Conservation (phyloP, 129 eudicot species). For the Oenanthe sinensis region DNA sequence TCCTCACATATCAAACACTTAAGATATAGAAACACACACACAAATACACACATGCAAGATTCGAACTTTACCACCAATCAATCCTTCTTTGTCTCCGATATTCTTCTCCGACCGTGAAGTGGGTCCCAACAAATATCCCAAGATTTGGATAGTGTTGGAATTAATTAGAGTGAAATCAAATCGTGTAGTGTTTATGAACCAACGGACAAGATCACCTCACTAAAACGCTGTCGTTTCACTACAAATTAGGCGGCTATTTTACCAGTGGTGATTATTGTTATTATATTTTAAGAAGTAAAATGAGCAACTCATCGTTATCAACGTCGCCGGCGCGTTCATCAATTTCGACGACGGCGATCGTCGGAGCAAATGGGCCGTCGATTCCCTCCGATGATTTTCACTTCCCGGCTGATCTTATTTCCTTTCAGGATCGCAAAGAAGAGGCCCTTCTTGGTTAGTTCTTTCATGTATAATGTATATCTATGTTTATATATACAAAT, state of each 20-base stretch:
- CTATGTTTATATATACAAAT: background rate
- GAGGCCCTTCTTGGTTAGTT: constrained; percentile 49
- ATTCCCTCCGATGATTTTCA: constrained; percentile 40
- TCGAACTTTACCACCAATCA: background rate
- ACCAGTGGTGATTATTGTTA: background rate
- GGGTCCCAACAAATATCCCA: background rate
- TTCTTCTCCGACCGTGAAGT: background rate
- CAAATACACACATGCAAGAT: background rate
- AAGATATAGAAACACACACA: too few relatives aligned
- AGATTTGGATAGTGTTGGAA: too few relatives aligned
- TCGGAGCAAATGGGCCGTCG: constrained; percentile 29
- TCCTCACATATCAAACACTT: background rate
- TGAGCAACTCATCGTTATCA: constrained; percentile 59
- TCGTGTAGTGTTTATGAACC: background rate
- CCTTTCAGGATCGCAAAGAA: constrained; percentile 65
- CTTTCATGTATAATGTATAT: background rate
- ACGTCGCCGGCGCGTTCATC: constrained; percentile 71
- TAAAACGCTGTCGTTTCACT: background rate
- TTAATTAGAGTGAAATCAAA: too few relatives aligned
- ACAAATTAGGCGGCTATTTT: background rate
- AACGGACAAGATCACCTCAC: background rate
- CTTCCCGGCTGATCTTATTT: constrained; percentile 46
- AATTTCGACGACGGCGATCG: constrained; percentile 51
- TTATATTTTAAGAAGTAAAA: background rate
- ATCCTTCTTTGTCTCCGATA: background rate